Base-by-base conservation (phyloP, 371 early-diverging fungal genomes). In the Haplosporangium sp. region DNA sequence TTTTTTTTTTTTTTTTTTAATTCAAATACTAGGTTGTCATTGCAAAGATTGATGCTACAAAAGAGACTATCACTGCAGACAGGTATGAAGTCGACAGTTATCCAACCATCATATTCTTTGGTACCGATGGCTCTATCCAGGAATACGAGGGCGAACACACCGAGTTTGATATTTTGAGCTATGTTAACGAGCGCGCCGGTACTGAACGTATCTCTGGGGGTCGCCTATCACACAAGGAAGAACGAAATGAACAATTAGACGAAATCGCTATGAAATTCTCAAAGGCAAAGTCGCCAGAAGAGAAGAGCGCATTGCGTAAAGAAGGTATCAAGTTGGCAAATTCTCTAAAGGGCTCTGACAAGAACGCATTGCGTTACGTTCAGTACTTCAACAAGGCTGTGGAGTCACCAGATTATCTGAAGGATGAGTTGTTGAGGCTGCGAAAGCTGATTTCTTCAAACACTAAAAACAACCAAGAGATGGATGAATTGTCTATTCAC, bases 71-170 rank as follows among this genome's bases (percentile, higher is more conserved):
- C 42, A 50, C 86, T 73, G 88, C 87, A 66, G 68, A 83, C 20
- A 86, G 86, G 64, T 89, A 91, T 71, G 89, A 88, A 38, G 87
- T 97, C 62, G 71, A 84, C 56, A 92, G 94, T n/a, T 95, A 89
- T 88, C 95, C 95, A 17, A 95, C 95, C 20, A 84, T 94, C 82
- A 92, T 92, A 79, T 96, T 93, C 85, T 97, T 97, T 89, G 87
- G 90, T 50, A 84, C 87, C 47, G 85, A 85, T 39, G 88, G 83
- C 50, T 85, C 87, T 44, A 89, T 94, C 27, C 81, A 90, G 48
- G 86, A 87, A 35, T 97, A 94, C 82, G 88, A 92, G 17, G 94
- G 91, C 57, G 90, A 87, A 17, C 94, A 97, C 67, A 72, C 85
- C 52, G 94, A 94, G 88, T 63, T 91, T 97, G 72, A 15, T 6